phyloP scores from a whole-genome alignment of 768 basidiomycete species.

The Kwoniella heveanensis region DNA sequence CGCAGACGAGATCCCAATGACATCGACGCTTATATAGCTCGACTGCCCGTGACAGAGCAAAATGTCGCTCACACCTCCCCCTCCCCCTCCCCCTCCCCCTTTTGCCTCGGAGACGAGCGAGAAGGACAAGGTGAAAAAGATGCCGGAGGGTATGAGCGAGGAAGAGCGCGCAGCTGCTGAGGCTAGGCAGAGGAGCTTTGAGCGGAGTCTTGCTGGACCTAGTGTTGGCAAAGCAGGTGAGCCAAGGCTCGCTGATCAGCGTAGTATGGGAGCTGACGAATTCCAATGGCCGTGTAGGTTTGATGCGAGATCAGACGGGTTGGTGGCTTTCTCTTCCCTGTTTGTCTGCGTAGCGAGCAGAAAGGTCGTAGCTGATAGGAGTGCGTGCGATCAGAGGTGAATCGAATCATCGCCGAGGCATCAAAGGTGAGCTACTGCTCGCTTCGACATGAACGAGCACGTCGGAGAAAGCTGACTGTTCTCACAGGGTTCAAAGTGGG shows the following conservation, averaged over 20 bases:
- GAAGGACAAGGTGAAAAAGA: conserved; percentile 16
- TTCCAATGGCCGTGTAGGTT: conserved; percentile 61
- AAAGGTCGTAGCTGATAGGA: conserved; percentile 7
- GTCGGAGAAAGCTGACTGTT: neutral
- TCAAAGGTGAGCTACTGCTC: conserved; percentile 65
- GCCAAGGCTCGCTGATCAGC: conserved; percentile 43
- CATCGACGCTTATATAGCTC: too few relatives aligned
- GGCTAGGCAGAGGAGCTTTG: conserved; percentile 45
- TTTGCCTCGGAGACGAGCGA: neutral
- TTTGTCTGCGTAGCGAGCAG: neutral
- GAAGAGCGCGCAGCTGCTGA: conserved; percentile 23
- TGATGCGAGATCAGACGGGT: conserved; percentile 52
- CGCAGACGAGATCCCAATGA: too few relatives aligned
- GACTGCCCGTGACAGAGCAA: neutral
- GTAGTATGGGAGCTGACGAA: conserved; percentile 61
- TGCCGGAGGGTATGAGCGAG: conserved; percentile 13
- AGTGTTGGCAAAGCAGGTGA: conserved; percentile 85
- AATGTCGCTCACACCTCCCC: neutral
- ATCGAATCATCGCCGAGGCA: conserved; percentile 82
- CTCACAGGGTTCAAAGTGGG: conserved; percentile 70
- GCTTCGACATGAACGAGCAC: too few relatives aligned
- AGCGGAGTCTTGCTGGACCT: conserved; percentile 71
- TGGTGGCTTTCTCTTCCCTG: conserved; percentile 10
- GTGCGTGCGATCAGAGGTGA: conserved; percentile 65
- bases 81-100: neutral